These are phyloP conservation scores for Clitoria ternatea DNA, from an alignment of 306 rosid genomes.

Conservation along the genomic window DNA sequence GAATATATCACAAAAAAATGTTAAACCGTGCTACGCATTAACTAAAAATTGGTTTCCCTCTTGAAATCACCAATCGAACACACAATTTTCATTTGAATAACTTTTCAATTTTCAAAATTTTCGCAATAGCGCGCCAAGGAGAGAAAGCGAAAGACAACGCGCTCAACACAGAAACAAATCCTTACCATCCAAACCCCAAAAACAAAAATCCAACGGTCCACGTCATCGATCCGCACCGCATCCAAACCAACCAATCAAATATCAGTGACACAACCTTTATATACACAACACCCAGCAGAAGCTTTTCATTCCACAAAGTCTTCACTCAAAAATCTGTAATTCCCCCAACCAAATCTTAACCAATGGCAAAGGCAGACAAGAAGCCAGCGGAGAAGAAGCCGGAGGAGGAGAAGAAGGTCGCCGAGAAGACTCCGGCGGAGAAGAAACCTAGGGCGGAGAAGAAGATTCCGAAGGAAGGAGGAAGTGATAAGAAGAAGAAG, in stretches of 20 bases:
- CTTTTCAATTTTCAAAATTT: background rate
- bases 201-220: constrained; percentile 19
- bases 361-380: no score
- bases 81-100: background rate
- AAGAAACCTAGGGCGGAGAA: constrained; percentile 62
- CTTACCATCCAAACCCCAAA: background rate
- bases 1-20: no score
- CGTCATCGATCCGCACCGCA: constrained; percentile 29
- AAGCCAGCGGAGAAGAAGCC: constrained; percentile 47
- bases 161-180: background rate
- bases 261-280: background rate
- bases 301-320: background rate
- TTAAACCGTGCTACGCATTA: no score
- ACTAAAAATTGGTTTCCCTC: background rate
- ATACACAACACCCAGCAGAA: background rate
- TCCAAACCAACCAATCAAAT: constrained; percentile 15
- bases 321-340: no score
- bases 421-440: constrained; percentile 54
- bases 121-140: background rate
- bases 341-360: no score
- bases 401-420: constrained; percentile 35
- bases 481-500: constrained; percentile 49
- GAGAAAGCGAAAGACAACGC: background rate
- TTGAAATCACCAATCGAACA: no score
- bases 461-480: constrained; percentile 48